Conservation (phyloP, 2,329 filamentous ascomycete species). For the Microdochium trichocladiopsis region DNA sequence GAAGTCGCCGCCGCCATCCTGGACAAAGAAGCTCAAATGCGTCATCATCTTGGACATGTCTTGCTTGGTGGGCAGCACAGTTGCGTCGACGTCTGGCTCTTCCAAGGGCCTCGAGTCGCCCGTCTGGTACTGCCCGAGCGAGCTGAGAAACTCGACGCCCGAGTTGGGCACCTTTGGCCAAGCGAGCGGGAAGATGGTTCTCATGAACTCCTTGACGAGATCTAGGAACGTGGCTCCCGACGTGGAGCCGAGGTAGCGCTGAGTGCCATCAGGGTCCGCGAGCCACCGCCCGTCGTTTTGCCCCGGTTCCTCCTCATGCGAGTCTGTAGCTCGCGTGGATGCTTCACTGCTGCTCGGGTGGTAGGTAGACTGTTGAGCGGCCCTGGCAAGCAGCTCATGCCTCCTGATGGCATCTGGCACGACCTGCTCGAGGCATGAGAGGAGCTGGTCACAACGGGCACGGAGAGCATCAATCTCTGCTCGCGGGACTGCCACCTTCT, state of each 20-base stretch:
- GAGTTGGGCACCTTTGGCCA: slow-evolving; percentile 10
- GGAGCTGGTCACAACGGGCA: slow-evolving; percentile 29
- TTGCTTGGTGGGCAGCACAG: slow-evolving; percentile 26
- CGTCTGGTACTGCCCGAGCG: slow-evolving; percentile 37
- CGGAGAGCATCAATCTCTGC: slow-evolving; percentile 33
- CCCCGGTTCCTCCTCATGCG: slow-evolving; percentile 8
- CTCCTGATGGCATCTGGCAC: slow-evolving; percentile 26
- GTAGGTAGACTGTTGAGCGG: slow-evolving; percentile 7
- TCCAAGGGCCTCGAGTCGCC: slow-evolving; percentile 35
- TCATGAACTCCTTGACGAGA: slow-evolving; percentile 39
- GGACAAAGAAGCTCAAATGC: slow-evolving; percentile 34
- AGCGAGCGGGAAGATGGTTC: slow-evolving; percentile 26
- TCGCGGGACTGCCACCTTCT: slow-evolving; percentile 34
- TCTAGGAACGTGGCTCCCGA: slow-evolving; percentile 44
- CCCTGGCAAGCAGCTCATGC: slow-evolving; percentile 22
- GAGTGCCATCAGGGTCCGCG: slow-evolving; percentile 33
- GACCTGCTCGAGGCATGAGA: slow-evolving; percentile 27
- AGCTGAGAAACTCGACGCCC: slow-evolving; percentile 27
- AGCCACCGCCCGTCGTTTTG: slow-evolving; percentile 32
- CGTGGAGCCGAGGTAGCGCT: slow-evolving; percentile 40
- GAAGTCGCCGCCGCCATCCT: slow-evolving; percentile 34
- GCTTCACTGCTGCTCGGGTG: background rate
- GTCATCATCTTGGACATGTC: slow-evolving; percentile 30
- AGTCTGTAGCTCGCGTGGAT: slow-evolving; percentile 2
- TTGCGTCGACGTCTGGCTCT: slow-evolving; percentile 28